These are phyloP conservation scores for Nitzschia sp. DNA, from an alignment of 108 stramenopile species.

Conservation along the genomic window DNA sequence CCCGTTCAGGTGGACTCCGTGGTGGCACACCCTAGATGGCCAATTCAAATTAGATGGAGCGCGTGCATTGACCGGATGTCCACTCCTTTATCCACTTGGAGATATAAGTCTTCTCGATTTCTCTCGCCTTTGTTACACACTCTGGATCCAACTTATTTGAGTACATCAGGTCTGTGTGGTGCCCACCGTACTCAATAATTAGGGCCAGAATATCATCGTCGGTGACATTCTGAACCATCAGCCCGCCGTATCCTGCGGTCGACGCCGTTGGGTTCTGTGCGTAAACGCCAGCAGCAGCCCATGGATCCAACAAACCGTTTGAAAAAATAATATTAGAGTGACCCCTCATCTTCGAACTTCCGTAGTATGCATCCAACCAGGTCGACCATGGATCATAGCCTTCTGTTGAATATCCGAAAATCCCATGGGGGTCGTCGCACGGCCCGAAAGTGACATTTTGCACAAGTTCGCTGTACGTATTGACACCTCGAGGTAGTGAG, in stretches of 20 bases:
- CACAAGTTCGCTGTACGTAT: slow-evolving; percentile 43
- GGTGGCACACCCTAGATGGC: too few relatives aligned
- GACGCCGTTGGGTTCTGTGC: slow-evolving; percentile 12
- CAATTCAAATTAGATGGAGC: too few relatives aligned
- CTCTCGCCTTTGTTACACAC: slow-evolving; percentile 51
- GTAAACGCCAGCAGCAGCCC: slow-evolving; percentile 77
- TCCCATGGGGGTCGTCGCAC: slow-evolving; percentile 54
- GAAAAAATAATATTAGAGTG: slow-evolving; percentile 87
- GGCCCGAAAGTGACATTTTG: slow-evolving; percentile 9
- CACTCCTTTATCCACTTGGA: slow-evolving; percentile 55
- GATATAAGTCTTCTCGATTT: slow-evolving; percentile 51
- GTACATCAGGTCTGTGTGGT: slow-evolving; percentile 90
- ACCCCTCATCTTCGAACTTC: slow-evolving; percentile 42
- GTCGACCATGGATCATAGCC: slow-evolving; percentile 53
- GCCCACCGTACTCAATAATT: slow-evolving; percentile 76
- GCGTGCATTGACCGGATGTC: slow-evolving; percentile 4
- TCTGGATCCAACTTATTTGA: slow-evolving; percentile 57
- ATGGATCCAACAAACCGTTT: slow-evolving; percentile 88
- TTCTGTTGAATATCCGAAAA: slow-evolving; percentile 52
- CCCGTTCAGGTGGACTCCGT: too few relatives aligned
- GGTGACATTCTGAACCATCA: slow-evolving; percentile 39
- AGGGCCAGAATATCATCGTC: slow-evolving; percentile 54
- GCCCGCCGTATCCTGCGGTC: neutral
- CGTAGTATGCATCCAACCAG: slow-evolving; percentile 64
- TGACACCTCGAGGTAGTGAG: slow-evolving; percentile 32